Conservation (phyloP, 108 stramenopile species). For the Pseudonitzschia multistriata region DNA sequence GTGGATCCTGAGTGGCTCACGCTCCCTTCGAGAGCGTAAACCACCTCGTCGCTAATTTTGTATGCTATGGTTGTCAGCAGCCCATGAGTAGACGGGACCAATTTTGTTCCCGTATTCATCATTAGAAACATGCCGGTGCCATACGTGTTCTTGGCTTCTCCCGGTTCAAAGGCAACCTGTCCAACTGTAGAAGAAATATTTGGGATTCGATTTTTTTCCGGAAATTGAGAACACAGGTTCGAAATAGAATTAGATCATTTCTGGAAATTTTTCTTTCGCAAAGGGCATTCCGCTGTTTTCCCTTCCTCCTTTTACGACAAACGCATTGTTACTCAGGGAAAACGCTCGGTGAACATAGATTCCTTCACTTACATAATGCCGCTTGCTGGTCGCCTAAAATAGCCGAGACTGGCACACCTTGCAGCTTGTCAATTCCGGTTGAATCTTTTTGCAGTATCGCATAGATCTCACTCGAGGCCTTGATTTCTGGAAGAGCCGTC, state of each 20-base stretch:
- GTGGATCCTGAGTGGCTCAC: slow-evolving; percentile 92
- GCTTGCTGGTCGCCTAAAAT: slow-evolving; percentile 97
- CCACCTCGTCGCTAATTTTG: slow-evolving; percentile 50
- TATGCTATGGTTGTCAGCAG: slow-evolving; percentile 95
- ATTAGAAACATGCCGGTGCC: slow-evolving; percentile 97
- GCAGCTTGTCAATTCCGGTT: slow-evolving; percentile 42
- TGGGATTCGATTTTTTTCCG: no score
- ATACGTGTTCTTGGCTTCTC: slow-evolving; percentile 95
- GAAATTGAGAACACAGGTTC: background rate
- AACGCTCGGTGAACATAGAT: no score
- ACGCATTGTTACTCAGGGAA: no score
- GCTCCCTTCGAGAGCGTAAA: slow-evolving; percentile 95
- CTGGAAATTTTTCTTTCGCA: no score
- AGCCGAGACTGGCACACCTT: slow-evolving; percentile 75
- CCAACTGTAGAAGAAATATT: slow-evolving; percentile 64
- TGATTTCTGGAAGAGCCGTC: slow-evolving; percentile 66
- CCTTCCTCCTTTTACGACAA: no score
- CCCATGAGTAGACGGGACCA: slow-evolving; percentile 72
- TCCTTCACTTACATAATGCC: slow-evolving; percentile 49
- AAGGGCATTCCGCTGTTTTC: no score
- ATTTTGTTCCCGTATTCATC: slow-evolving; percentile 92
- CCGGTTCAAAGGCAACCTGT: slow-evolving; percentile 86
- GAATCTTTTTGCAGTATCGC: slow-evolving; percentile 28
- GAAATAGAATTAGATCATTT: background rate
- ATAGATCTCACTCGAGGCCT: slow-evolving; percentile 62